A percentile compares a stretch with the other conserved stretches of the same genome.
These are phyloP conservation scores for Lablab purpureus DNA, from an alignment of 306 rosid species.

Conservation along the genomic window DNA sequence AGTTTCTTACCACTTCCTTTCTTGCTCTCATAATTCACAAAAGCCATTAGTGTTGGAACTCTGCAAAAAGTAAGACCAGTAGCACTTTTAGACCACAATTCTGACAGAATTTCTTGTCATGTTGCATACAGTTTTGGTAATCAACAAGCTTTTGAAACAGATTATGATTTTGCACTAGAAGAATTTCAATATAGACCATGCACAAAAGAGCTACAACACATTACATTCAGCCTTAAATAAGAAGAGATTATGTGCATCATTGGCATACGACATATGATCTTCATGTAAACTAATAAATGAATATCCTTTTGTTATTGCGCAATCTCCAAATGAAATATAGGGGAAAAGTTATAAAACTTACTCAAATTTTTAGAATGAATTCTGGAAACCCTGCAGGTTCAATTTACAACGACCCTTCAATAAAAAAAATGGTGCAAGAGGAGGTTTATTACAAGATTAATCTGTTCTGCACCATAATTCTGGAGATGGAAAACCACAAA, in stretches of 20 bases:
- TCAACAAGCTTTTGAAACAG: neutral
- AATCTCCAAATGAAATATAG: conserved; percentile 10
- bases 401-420: conserved; percentile 18
- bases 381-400: conserved; percentile 20
- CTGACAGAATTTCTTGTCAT: neutral
- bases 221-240: conserved; percentile 18
- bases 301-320: conserved; percentile 1
- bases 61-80: conserved; percentile 36
- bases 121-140: neutral
- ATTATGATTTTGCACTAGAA: neutral
- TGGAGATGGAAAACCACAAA: conserved; percentile 28
- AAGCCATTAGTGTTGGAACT: conserved; percentile 44
- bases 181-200: neutral
- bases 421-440: conserved; percentile 4
- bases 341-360: conserved; percentile 41
- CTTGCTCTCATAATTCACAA: conserved; percentile 38
- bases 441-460: conserved; percentile 36
- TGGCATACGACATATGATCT: conserved; percentile 26
- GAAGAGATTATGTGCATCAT: conserved; percentile 29
- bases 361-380: conserved; percentile 26
- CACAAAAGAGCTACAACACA: conserved; percentile 9
- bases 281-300: neutral
- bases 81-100: conserved; percentile 28
- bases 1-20: conserved; percentile 47
- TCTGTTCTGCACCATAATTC: neutral